Evolutionary conservation across 2,329 filamentous ascomycete species (phyloP).

Genomic region (Setomelanomma holmii): DNA sequence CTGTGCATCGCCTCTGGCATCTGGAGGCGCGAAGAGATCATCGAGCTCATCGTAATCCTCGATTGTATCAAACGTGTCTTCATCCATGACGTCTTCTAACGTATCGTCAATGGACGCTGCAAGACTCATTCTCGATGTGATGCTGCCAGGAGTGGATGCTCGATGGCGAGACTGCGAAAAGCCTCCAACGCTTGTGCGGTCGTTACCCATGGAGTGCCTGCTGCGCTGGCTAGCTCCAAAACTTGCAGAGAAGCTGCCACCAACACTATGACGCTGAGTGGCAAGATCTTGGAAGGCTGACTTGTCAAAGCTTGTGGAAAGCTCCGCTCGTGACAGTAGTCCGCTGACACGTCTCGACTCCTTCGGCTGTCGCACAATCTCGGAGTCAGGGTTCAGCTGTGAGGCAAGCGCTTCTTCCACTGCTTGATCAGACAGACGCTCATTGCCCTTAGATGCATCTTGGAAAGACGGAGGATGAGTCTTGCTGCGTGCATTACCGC

Average conservation of each 20-base stretch:
- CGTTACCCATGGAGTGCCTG: constrained; percentile 76
- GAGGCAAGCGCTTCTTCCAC: constrained; percentile 58
- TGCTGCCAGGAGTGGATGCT: constrained; percentile 62
- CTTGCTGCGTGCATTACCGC: constrained; percentile 57
- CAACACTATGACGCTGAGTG: constrained; percentile 52
- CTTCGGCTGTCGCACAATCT: constrained; percentile 60
- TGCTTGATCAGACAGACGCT: constrained; percentile 45
- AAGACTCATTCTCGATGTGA: constrained; percentile 48
- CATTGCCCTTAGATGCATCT: constrained; percentile 38
- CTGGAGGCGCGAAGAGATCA: constrained; percentile 45
- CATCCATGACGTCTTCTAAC: constrained; percentile 47
- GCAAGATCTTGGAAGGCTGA: constrained; percentile 78
- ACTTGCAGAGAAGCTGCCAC: constrained; percentile 52
- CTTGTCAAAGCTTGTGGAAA: constrained; percentile 84
- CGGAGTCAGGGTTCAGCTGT: constrained; percentile 58
- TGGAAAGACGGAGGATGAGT: constrained; percentile 51
- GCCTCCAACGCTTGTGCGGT: constrained; percentile 66
- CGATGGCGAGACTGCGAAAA: constrained; percentile 54
- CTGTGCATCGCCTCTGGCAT: constrained; percentile 36
- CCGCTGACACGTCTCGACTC: constrained; percentile 87
- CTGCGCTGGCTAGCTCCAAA: constrained; percentile 64
- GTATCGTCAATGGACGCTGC: constrained; percentile 48
- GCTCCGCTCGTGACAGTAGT: constrained; percentile 82
- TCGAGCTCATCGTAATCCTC: constrained; percentile 51
- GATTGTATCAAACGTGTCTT: constrained; percentile 47